A percentile compares a stretch with the other conserved stretches of the same genome.
These are phyloP conservation scores for Tylopilus rubrobrunneus DNA, from an alignment of 768 basidiomycete species.

Conservation along the genomic window DNA sequence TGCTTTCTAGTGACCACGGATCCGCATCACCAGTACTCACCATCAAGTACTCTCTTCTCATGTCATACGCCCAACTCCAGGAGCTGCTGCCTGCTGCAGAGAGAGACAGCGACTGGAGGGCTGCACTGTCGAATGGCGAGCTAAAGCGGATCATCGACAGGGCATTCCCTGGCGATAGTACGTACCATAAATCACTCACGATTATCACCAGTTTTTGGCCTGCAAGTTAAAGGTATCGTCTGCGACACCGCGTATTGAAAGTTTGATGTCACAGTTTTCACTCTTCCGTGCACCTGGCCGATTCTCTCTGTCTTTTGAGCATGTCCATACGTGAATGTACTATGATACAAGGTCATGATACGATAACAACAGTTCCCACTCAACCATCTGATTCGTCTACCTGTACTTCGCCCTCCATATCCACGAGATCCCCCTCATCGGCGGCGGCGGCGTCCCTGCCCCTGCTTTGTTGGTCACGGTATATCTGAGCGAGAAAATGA, in stretches of 20 bases:
- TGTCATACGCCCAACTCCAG: slow-evolving; percentile 38
- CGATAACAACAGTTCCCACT: neutral
- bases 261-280: neutral
- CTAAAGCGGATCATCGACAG: slow-evolving; percentile 24
- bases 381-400: slow-evolving; percentile 29
- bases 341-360: neutral
- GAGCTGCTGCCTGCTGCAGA: slow-evolving; percentile 20
- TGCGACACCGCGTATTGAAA: neutral
- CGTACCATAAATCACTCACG: slow-evolving; percentile 26
- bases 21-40: slow-evolving; percentile 9
- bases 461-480: slow-evolving; percentile 54
- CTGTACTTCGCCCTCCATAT: slow-evolving; percentile 39
- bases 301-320: neutral
- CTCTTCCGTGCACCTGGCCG: neutral
- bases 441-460: slow-evolving; percentile 32
- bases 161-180: slow-evolving; percentile 24
- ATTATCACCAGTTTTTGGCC: slow-evolving; percentile 17
- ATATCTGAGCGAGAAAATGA: slow-evolving; percentile 66
- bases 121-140: slow-evolving; percentile 23
- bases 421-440: slow-evolving; percentile 61
- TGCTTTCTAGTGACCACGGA: slow-evolving; percentile 15
- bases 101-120: slow-evolving; percentile 35
- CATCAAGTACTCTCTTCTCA: slow-evolving; percentile 39
- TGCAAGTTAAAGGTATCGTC: neutral
- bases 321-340: neutral